Evolutionary conservation across 148 eudicot genomes (phyloP).

Genomic region (Diospyros kaki): DNA sequence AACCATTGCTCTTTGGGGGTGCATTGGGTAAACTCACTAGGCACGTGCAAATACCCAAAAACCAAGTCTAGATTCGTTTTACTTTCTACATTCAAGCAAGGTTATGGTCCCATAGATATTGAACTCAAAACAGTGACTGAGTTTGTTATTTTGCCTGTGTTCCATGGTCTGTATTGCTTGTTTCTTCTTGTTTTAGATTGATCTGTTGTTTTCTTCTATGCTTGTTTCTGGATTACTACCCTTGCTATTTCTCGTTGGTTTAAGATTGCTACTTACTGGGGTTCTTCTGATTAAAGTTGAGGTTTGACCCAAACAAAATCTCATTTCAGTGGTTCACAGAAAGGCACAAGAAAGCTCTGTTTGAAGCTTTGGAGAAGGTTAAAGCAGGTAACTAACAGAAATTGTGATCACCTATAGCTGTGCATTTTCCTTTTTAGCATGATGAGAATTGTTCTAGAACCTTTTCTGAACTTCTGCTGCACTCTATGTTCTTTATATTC

Average conservation of each 20-base stretch:
- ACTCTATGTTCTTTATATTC: no score
- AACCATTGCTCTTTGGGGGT: no score
- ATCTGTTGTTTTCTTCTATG: background rate
- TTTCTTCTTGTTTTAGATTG: background rate
- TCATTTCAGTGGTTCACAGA: slow-evolving; percentile 52
- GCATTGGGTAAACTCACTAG: no score
- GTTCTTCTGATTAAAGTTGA: background rate
- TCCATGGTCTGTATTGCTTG: background rate
- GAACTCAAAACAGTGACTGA: no score
- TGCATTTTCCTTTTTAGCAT: background rate
- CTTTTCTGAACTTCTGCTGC: no score
- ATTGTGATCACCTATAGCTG: background rate
- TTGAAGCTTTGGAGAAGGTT: slow-evolving; percentile 78
- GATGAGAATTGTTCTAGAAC: background rate
- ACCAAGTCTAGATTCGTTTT: no score
- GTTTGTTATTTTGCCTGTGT: background rate
- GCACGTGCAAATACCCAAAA: no score
- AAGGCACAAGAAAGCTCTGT: slow-evolving; percentile 65
- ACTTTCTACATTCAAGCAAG: no score
- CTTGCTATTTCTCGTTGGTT: no score
- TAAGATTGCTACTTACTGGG: background rate
- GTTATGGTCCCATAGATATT: no score
- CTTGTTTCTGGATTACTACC: no score
- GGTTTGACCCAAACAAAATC: background rate
- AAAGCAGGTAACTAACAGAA: slow-evolving; percentile 56